phyloP scores from a whole-genome alignment of 306 rosid species.

The Hylodesmum podocarpum region DNA sequence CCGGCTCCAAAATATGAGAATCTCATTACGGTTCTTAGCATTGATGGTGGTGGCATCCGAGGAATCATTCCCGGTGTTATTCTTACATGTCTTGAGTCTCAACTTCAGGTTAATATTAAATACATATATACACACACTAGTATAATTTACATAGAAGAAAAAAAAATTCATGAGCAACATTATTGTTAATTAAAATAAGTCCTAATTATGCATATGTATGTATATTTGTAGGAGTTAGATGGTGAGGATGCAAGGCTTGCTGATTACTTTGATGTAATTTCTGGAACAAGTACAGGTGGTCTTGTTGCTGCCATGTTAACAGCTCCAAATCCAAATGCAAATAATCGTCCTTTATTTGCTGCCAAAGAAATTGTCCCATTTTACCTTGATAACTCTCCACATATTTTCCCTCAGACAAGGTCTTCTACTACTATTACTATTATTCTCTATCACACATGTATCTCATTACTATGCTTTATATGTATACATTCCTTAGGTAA shows the following conservation, averaged over 20 bases:
- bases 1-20: background rate
- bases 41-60: conserved; percentile 45
- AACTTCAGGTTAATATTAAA: conserved; percentile 34
- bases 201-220: background rate
- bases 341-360: conserved; percentile 34
- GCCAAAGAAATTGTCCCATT: conserved; percentile 32
- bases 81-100: conserved; percentile 34
- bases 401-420: conserved; percentile 33
- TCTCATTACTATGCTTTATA: background rate
- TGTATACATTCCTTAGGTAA: background rate
- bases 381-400: conserved; percentile 18
- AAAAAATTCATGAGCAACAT: too few relatives aligned
- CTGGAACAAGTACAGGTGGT: conserved; percentile 45
- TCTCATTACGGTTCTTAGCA: conserved; percentile 35
- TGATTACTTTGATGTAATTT: conserved; percentile 44
- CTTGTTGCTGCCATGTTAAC: conserved; percentile 40
- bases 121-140: background rate
- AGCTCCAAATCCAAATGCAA: conserved; percentile 23
- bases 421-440: background rate
- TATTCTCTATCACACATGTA: background rate
- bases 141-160: background rate
- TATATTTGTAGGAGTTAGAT: conserved; percentile 1
- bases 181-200: background rate
- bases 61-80: conserved; percentile 51
- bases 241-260: conserved; percentile 37